A percentile compares a stretch with the other conserved stretches of the same genome.
These are phyloP conservation scores for Diaporthe destruens DNA, from an alignment of 2,329 filamentous ascomycete genomes.

Conservation along the genomic window DNA sequence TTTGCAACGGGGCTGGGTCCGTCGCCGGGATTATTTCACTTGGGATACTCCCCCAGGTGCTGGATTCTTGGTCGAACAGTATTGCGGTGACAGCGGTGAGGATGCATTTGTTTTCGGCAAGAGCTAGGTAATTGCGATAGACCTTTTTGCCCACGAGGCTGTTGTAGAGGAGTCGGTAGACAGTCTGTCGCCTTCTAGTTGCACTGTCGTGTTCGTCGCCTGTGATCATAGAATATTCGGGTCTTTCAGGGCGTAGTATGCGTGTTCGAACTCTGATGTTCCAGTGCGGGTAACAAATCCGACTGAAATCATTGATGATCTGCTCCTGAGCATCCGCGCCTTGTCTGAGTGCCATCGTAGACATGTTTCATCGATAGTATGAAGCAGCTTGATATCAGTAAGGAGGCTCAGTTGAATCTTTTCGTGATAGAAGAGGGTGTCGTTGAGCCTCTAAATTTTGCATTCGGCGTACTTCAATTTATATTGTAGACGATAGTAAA, in stretches of 20 bases:
- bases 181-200: not conserved
- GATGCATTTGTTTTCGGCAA: conserved; percentile 4
- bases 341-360: not conserved
- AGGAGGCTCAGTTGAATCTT: too few relatives aligned
- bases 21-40: too few relatives aligned
- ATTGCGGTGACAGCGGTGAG: not conserved
- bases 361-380: not conserved
- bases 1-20: not conserved
- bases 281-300: conserved; percentile 1
- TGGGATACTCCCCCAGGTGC: not conserved
- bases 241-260: conserved; percentile 10
- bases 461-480: not conserved
- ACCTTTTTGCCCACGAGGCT: not conserved
- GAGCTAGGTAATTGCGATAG: not conserved
- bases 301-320: not conserved
- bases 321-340: not conserved
- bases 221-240: not conserved
- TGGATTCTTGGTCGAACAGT: conserved; percentile 7
- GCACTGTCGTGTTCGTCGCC: not conserved
- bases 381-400: not conserved
- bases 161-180: not conserved
- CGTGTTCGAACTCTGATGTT: not conserved
- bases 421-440: fast-evolving
- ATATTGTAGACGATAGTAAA: not conserved
- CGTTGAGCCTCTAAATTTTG: not conserved